These are phyloP conservation scores for Claviceps arundinis DNA, from an alignment of 2,329 filamentous ascomycete species.

Conservation along the genomic window DNA sequence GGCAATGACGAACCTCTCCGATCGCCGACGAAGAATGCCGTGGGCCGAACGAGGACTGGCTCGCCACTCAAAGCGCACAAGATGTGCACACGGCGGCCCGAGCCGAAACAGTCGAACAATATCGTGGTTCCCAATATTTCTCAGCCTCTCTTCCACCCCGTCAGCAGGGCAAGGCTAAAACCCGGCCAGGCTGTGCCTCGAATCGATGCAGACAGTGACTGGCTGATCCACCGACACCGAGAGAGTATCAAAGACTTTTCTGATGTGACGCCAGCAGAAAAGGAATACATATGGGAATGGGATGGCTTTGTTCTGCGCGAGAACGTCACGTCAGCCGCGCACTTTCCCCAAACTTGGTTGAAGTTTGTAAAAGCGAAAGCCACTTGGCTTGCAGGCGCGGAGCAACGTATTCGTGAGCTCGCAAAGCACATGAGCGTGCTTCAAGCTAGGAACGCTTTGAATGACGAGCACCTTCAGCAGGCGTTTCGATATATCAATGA, in stretches of 20 bases:
- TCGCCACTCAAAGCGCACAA: constrained; percentile 11
- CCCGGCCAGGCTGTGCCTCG: constrained; percentile 35
- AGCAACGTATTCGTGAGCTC: constrained; percentile 38
- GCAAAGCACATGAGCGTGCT: constrained; percentile 40
- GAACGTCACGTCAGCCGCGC: constrained; percentile 37
- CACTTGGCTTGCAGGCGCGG: constrained; percentile 35
- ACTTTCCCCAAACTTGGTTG: constrained; percentile 38
- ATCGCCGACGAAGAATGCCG: constrained; percentile 12
- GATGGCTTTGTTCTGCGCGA: constrained; percentile 40
- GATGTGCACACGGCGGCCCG: constrained; percentile 5
- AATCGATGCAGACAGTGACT: constrained; percentile 31
- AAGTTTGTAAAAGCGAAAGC: constrained; percentile 38
- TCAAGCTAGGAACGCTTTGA: constrained; percentile 33
- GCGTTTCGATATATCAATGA: constrained; percentile 30
- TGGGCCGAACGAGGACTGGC: constrained; percentile 13
- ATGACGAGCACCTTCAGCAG: constrained; percentile 28
- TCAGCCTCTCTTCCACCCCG: constrained; percentile 42
- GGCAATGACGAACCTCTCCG: constrained; percentile 15
- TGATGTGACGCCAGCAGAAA: constrained; percentile 39
- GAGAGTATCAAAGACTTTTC: constrained; percentile 44
- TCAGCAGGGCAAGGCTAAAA: constrained; percentile 39
- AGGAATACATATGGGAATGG: constrained; percentile 46
- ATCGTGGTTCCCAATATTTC: constrained; percentile 34
- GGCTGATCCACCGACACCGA: constrained; percentile 46
- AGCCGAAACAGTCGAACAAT: constrained; percentile 13